A percentile compares a stretch with the other conserved stretches of the same genome.
Conservation (phyloP, 176 grass and related monocot species). For the Eragrostis curvula region DNA sequence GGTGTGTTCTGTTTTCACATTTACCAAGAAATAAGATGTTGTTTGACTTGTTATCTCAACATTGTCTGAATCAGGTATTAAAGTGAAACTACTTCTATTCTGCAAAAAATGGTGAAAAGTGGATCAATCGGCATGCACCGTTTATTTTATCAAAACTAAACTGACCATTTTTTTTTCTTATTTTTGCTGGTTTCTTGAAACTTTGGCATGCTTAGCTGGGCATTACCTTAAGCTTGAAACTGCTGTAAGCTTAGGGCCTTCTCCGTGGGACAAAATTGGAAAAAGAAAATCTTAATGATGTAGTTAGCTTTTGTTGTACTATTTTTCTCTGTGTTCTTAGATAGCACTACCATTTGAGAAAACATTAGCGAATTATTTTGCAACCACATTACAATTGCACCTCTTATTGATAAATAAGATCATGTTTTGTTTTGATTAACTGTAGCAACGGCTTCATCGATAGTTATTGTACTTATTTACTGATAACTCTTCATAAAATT, state of each 20-base stretch:
- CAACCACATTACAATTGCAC: slow-evolving; percentile 14
- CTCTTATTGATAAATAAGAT: background rate
- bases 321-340: slow-evolving; percentile 3
- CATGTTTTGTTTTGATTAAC: slow-evolving; percentile 22
- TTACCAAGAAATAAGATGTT: background rate
- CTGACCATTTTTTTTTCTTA: background rate
- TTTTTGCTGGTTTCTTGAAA: background rate
- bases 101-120: background rate
- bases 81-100: background rate
- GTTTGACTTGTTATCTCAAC: background rate
- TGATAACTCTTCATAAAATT: background rate
- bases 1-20: background rate
- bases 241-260: background rate
- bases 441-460: background rate
- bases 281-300: background rate
- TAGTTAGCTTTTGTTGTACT: background rate
- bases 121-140: background rate
- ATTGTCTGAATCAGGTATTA: background rate
- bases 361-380: slow-evolving; percentile 20
- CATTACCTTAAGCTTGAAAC: slow-evolving; percentile 15
- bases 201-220: background rate
- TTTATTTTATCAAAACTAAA: background rate
- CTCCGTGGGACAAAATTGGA: background rate
- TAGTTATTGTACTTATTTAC: background rate
- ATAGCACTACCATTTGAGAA: slow-evolving; percentile 6